phyloP scores from a whole-genome alignment of 2,329 filamentous ascomycete genomes.

The Exophiala bonariae region DNA sequence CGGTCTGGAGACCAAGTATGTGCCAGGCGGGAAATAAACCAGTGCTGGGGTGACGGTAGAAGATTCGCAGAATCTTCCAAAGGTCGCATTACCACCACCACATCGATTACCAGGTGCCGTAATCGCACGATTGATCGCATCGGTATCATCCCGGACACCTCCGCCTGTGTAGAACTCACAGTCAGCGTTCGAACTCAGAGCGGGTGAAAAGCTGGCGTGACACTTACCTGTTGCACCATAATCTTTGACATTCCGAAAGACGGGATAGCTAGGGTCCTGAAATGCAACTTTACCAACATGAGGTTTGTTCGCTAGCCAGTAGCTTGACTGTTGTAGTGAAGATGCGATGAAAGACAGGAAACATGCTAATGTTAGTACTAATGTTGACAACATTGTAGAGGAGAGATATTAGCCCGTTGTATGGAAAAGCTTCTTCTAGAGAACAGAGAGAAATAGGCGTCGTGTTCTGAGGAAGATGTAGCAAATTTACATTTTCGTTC shows the following conservation, averaged over 20 bases:
- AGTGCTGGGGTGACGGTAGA: conserved; percentile 72
- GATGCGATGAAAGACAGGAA: conserved; percentile 7
- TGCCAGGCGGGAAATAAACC: conserved; percentile 81
- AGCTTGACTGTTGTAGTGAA: conserved; percentile 25
- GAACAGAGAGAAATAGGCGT: no score
- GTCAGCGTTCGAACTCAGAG: no score
- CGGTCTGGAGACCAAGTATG: conserved; percentile 70
- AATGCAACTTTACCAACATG: conserved; percentile 34
- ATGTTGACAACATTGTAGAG: neutral
- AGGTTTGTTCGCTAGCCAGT: conserved; percentile 36
- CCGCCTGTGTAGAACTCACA: conserved; percentile 42
- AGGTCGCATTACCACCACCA: conserved; percentile 50
- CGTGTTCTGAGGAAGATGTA: no score
- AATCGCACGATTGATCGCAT: conserved; percentile 76
- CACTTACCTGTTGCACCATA: conserved; percentile 58
- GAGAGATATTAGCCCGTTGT: no score
- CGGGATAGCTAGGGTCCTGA: conserved; percentile 41
- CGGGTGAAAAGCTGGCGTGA: no score
- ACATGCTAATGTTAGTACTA: conserved; percentile 10
- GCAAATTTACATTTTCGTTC: no score
- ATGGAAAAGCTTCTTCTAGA: no score
- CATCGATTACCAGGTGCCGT: conserved; percentile 68
- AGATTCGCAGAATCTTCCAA: conserved; percentile 61
- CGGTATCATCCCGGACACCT: conserved; percentile 72
- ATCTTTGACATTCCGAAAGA: conserved; percentile 70